Base-by-base conservation (phyloP, 192 early-diverging fungal species). In the Mortierella hygrophila region DNA sequence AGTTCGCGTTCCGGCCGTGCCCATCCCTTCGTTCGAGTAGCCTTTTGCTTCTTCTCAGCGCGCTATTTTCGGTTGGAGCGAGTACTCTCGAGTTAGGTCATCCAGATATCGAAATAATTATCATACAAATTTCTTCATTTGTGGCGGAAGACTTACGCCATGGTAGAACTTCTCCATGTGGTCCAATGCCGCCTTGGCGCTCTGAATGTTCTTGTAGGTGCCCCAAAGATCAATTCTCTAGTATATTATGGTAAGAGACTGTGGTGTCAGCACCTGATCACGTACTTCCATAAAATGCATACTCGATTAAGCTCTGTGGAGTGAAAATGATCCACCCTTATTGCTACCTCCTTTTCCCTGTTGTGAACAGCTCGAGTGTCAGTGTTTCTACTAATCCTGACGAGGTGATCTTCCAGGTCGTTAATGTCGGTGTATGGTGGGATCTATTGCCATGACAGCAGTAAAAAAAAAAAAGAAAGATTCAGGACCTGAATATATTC, bases 171-270 rank as follows among this genome's bases (percentile, higher is more conserved):
- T 9, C 6, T 52, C 78, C 37, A 76, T 60, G 35, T 75, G 74
- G 52, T 68, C 57, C 18, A 85, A 54, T 35, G 68, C 21, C 21
- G 46, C 35, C 47, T 85, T 85, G 1, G 83, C 78, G 35, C 38
- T 68, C 37, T 47, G 70, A n/a, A 85, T 85, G n/a, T 74, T 72
- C 16, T 44, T 35, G 32, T 20, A 29, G 37, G 74, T 41, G 4
- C 83, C 83, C 83, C 83, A 80, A 13, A 85, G 46, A 38, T 85
- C 74, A 13, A 85, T 65, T 10, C 83, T 26, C 83, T 85, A 80
- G 32, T 29, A 32, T 4, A 35, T 13, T 3, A 23, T 26, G n/a
- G 11, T 15, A 65, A 65, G 44, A 32, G 26, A 65, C 29, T 3
- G 10, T 4, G 26, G 2, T 11, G 32, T 65, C 26, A 65, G 26